Base-by-base conservation (phyloP, 176 grass and related monocot genomes). In the Ananas comosus region DNA sequence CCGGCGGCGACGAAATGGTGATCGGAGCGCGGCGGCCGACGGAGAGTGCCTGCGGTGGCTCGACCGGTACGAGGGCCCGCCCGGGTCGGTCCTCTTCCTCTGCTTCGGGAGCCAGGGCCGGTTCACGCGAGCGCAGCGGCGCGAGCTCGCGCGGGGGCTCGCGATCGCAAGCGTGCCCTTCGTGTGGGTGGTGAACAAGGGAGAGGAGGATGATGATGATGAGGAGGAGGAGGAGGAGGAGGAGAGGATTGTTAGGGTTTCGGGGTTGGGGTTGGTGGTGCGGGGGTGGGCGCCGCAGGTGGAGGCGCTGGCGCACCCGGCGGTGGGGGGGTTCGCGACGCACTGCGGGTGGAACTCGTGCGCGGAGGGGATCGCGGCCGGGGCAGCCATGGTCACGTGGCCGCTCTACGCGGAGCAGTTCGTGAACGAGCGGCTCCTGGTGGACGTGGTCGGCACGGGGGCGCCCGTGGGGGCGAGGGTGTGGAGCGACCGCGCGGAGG, bases 321-420 rank as follows among this genome's bases (percentile, higher is more conserved):
- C 68, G 0, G 19, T 66, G 81, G 81, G 12, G 6, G 24, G 33
- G 1, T 80, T 80, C 14, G 5, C 80, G 48, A 85, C 70, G 58
- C 82, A 64, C 29, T 80, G 64, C 70, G 70, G 70, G 10, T 72
- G 49, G 73, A 75, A 75, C 61, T 75, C 73, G 8, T 48, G 33
- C 23, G 58, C 78, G 17, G 86, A 84, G 51, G 75, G 69, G 0
- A 25, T 63, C 1, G 1, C 51, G 48, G 74, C 81, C 48, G 5
- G 81, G 81, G 12, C 74, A 58, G 72, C 81, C 0, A 69, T 84
- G 78, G 76, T 84, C 49, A 89, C 86, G 2, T 89, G 82, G 88
- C 84, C 84, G 0, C 65, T 87, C 49, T 65, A 56, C 56, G 48
- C 67, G 7, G 85, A 80, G 3, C 76, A 83, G 17, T 87, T 82